Percentiles rank a stretch among this genome's conserved stretches.
These are phyloP conservation scores for Arthrinium puccinioides DNA, from an alignment of 2,329 filamentous ascomycete genomes.

Conservation along the genomic window DNA sequence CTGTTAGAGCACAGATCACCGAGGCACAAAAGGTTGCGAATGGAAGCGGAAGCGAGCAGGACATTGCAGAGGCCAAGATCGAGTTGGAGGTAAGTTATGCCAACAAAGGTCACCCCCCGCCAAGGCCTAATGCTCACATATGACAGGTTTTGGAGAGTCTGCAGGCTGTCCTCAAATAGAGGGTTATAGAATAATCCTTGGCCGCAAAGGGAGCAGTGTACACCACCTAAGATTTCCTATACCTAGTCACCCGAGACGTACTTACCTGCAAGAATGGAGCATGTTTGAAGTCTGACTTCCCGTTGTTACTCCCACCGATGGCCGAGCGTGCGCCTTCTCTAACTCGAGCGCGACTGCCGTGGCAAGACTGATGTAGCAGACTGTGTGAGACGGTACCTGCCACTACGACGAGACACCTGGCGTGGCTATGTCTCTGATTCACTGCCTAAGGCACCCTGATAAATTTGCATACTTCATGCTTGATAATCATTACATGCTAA, in stretches of 20 bases:
- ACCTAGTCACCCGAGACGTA: conserved; percentile 14
- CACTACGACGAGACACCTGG: no score
- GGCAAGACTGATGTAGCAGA: no score
- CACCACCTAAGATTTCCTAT: conserved; percentile 29
- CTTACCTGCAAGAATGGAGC: conserved; percentile 18
- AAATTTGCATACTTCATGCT: no score
- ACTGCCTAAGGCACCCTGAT: no score
- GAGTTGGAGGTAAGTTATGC: conserved; percentile 77
- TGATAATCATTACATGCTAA: no score
- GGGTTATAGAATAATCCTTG: conserved; percentile 34
- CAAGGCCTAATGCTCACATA: conserved; percentile 26
- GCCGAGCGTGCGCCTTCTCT: no score
- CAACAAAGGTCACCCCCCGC: neutral
- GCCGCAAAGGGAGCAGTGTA: conserved; percentile 21
- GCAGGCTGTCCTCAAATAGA: conserved; percentile 73
- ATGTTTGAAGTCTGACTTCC: conserved; percentile 11
- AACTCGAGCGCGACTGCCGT: no score
- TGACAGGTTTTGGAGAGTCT: conserved; percentile 73
- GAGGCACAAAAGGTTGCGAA: conserved; percentile 93
- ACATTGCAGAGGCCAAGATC: conserved; percentile 98
- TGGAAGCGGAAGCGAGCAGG: conserved; percentile 89
- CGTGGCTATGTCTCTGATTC: no score
- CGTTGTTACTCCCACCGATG: conserved; percentile 13
- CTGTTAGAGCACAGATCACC: conserved; percentile 80
- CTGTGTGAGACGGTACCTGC: no score